phyloP scores from a whole-genome alignment of 2,329 filamentous ascomycete species.

The Aphanoascus verrucosus region DNA sequence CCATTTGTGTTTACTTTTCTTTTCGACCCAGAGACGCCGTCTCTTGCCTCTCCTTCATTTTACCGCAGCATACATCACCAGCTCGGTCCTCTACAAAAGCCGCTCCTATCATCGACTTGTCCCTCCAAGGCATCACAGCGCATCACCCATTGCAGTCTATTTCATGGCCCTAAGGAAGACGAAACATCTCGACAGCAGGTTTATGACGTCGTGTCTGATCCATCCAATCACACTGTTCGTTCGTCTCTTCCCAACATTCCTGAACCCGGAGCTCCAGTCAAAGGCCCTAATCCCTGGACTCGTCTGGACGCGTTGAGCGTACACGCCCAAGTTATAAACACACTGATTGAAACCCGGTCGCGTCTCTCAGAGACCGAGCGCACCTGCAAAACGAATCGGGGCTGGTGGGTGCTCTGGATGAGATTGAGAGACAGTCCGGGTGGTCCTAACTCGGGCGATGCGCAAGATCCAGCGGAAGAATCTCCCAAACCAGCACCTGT shows the following conservation, averaged over 20 bases:
- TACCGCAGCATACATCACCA: slow-evolving; percentile 42
- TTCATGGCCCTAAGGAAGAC: slow-evolving; percentile 27
- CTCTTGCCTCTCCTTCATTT: slow-evolving; percentile 33
- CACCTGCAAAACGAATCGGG: slow-evolving; percentile 52
- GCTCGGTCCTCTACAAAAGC: slow-evolving; percentile 39
- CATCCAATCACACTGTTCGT: slow-evolving; percentile 46
- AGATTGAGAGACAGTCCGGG: slow-evolving; percentile 28
- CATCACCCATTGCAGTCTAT: slow-evolving; percentile 23
- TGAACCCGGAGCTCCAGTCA: slow-evolving; percentile 36
- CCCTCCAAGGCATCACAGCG: slow-evolving; percentile 32
- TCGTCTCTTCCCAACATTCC: slow-evolving; percentile 56
- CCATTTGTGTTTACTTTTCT: slow-evolving; percentile 45
- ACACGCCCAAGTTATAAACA: slow-evolving; percentile 50
- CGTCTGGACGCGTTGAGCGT: slow-evolving; percentile 52
- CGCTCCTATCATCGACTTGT: slow-evolving; percentile 38
- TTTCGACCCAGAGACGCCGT: slow-evolving; percentile 35
- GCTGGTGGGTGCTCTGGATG: slow-evolving; percentile 60
- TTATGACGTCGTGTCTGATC: slow-evolving; percentile 53
- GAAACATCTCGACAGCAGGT: slow-evolving; percentile 34
- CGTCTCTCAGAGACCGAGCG: slow-evolving; percentile 44
- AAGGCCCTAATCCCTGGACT: slow-evolving; percentile 32
- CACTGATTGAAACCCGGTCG: slow-evolving; percentile 42
- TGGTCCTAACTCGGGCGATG: not conserved
- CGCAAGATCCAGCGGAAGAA: slow-evolving; percentile 7
- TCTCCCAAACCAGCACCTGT: slow-evolving; percentile 1